Base-by-base conservation (phyloP, 192 early-diverging fungal species). In the Pilaira anomala region DNA sequence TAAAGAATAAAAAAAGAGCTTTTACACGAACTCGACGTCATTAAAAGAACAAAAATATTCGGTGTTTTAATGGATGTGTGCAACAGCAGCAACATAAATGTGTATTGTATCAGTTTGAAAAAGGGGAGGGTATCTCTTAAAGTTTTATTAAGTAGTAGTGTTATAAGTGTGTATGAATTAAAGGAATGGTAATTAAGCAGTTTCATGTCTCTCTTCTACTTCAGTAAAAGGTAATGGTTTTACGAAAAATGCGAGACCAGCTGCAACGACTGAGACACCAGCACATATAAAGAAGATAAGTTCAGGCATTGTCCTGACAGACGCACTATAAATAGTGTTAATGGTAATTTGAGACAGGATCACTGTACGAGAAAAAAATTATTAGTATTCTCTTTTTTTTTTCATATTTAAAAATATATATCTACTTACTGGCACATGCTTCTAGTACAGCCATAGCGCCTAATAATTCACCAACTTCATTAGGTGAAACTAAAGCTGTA, bases 391-490 rank as follows among this genome's bases (percentile, higher is more conserved):
- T 18, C 36, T 21, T 39, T 59, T 44, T 25, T 21, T 59, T 5
- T 44, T 13, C 24, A 9, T 36, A 30, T 24, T 40, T 28, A 3
- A n/a, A 21, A n/a, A n/a, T n/a, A n/a, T n/a, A 11, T 16, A 36
- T 0, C 21, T 12, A 65, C 52, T 65, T 65, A 18, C 78, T 67
- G 11, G 73, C 58, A 33, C 80, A 58, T 21, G 80, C 65, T 25
- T 84, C 82, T 19, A 81, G 14, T 22, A 77, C 70, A 22, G 71
- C 54, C 11, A 82, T 28, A 22, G 82, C 78, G 0, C 82, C 82
- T 13, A 84, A 52, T 18, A 74, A 56, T 28, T 81, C 74, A 1
- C 80, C 82, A 40, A 78, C 65, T 68, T 84, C 62, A 16, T 69
- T 65, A 2, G 80, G 72, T 5, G 67, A 48, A 11, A 84, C 80